Evolutionary conservation across 768 basidiomycete genomes (phyloP).

Genomic region (Podaxis sp.): DNA sequence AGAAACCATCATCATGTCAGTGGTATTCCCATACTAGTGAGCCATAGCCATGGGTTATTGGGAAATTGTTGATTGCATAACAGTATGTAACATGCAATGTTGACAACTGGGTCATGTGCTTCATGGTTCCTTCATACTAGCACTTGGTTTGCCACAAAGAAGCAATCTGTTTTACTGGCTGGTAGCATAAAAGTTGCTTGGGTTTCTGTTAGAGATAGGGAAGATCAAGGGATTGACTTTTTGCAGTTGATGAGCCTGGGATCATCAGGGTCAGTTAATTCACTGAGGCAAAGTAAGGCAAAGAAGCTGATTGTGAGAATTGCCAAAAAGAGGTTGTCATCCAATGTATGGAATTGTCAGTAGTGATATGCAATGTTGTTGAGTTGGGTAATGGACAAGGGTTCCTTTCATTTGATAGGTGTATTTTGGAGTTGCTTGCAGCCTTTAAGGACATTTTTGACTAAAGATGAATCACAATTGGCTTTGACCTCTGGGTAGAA

Average conservation of each 20-base stretch:
- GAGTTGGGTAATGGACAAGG: not conserved
- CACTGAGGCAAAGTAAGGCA: constrained; percentile 27
- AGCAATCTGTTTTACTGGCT: constrained; percentile 30
- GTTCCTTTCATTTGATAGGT: too few relatives aligned
- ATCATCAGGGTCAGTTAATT: constrained; percentile 24
- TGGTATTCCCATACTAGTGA: not conserved
- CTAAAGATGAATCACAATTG: constrained; percentile 19
- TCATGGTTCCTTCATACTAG: constrained; percentile 1
- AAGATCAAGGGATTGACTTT: constrained; percentile 18
- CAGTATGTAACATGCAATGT: not conserved
- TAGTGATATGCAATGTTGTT: not conserved
- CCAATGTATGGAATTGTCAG: constrained; percentile 7
- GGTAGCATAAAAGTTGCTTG: constrained; percentile 25
- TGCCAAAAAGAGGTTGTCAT: constrained; percentile 29
- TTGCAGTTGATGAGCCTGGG: constrained; percentile 3
- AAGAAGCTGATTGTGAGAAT: constrained; percentile 26
- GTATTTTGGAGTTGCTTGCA: constrained; percentile 18
- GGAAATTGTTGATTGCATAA: too few relatives aligned
- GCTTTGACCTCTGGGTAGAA: constrained; percentile 30
- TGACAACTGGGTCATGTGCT: not conserved
- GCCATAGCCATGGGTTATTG: not conserved
- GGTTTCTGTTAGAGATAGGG: constrained; percentile 3
- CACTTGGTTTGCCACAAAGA: constrained; percentile 23
- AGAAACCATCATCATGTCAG: not conserved
- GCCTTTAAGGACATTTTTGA: constrained; percentile 29